These are phyloP conservation scores for Atalantia buxifolia DNA, from an alignment of 345 rosid genomes.

Conservation along the genomic window DNA sequence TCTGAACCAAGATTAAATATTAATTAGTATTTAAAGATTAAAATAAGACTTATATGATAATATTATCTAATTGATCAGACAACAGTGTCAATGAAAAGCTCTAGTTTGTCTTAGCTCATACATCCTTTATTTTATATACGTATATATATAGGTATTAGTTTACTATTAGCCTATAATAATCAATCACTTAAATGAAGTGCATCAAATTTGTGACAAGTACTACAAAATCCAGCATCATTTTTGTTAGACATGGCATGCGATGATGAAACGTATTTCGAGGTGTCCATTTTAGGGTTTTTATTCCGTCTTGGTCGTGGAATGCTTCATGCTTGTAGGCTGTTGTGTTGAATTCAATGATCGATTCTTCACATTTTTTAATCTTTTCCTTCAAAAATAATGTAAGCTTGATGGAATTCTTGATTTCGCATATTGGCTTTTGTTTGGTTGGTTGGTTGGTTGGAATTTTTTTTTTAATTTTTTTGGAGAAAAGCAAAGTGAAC, in stretches of 20 bases:
- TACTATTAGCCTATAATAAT: not conserved
- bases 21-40: not conserved
- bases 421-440: not conserved
- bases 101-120: conserved; percentile 3
- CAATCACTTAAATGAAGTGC: not conserved
- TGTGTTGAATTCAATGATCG: not conserved
- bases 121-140: not conserved
- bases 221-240: not conserved
- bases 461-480: not conserved
- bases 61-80: not conserved
- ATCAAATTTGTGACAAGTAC: not conserved
- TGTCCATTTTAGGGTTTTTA: not conserved
- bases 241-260: conserved; percentile 13
- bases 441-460: too few relatives aligned
- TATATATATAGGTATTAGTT: not conserved
- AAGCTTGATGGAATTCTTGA: not conserved
- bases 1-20: not conserved
- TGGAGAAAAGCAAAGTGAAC: not conserved
- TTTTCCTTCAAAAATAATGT: not conserved
- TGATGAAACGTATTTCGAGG: not conserved
- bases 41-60: not conserved
- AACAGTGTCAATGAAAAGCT: not conserved
- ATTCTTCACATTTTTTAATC: not conserved
- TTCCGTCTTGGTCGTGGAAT: not conserved
- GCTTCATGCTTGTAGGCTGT: not conserved